These are phyloP conservation scores for Backusella morwellensis DNA, from an alignment of 192 early-diverging fungal genomes.

Conservation along the genomic window DNA sequence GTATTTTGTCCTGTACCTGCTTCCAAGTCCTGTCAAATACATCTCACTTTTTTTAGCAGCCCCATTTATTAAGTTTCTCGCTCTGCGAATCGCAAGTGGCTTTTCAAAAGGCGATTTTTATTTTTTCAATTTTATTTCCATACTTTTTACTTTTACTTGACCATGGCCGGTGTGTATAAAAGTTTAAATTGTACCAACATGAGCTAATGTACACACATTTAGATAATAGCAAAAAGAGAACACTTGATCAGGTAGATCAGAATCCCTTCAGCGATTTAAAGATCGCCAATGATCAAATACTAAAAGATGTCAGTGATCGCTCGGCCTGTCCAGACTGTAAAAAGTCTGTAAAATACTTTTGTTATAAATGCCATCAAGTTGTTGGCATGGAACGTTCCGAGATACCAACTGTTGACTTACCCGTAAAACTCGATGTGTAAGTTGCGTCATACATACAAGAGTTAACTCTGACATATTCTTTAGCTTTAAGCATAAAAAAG, in stretches of 20 bases:
- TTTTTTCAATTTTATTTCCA: background rate
- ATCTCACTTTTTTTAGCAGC: too few species aligned
- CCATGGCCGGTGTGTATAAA: background rate
- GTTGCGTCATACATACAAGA: background rate
- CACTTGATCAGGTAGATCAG: slow-evolving; percentile 9
- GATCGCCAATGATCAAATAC: slow-evolving; percentile 5
- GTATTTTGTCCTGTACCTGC: too few species aligned
- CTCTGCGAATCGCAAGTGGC: background rate
- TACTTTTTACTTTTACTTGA: background rate
- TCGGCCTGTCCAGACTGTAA: slow-evolving; percentile 57
- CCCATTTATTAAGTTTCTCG: too few species aligned
- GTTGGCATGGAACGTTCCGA: slow-evolving; percentile 44
- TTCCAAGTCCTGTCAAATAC: too few species aligned
- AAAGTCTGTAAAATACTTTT: slow-evolving; percentile 68
- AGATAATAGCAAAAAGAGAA: background rate
- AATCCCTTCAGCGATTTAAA: background rate
- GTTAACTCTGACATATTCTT: too few species aligned
- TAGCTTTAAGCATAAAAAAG: slow-evolving; percentile 73
- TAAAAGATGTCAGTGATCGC: slow-evolving; percentile 7
- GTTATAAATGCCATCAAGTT: slow-evolving; percentile 64
- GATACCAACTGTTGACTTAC: slow-evolving; percentile 65
- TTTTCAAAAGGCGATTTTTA: background rate
- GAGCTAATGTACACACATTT: background rate
- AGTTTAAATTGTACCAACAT: background rate
- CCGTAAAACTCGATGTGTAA: slow-evolving; percentile 71